Percentiles rank a stretch among this genome's conserved stretches.
Evolutionary conservation across 2,329 filamentous ascomycete genomes (phyloP).

Genomic region (Dothidotthia symphoricarpi): DNA sequence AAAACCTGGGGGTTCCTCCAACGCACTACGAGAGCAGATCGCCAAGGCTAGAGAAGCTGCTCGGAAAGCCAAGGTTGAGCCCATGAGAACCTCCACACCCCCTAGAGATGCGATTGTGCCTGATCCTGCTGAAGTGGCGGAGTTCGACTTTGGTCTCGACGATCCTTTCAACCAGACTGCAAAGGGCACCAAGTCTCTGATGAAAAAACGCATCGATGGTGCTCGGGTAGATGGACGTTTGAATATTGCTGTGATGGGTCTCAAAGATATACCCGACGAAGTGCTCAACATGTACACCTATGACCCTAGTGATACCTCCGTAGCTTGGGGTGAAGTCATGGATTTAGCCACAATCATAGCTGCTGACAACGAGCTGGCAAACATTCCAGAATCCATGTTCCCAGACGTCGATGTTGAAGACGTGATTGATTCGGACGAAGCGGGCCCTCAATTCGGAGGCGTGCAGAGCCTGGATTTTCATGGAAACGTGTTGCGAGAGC

Average conservation of each 20-base stretch:
- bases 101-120: slow-evolving; percentile 35
- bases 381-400: slow-evolving; percentile 71
- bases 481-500: slow-evolving; percentile 69
- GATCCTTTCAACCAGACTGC: slow-evolving; percentile 70
- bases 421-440: slow-evolving; percentile 61
- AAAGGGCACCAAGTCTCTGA: slow-evolving; percentile 63
- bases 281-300: slow-evolving; percentile 89
- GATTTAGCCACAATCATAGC: slow-evolving; percentile 81
- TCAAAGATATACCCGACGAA: slow-evolving; percentile 76
- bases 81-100: slow-evolving; percentile 27
- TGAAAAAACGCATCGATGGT: slow-evolving; percentile 69
- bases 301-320: slow-evolving; percentile 59
- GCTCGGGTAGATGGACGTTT: slow-evolving; percentile 77
- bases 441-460: slow-evolving; percentile 75
- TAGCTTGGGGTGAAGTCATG: slow-evolving; percentile 87
- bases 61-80: slow-evolving; percentile 37
- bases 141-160: slow-evolving; percentile 61
- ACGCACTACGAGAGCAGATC: slow-evolving; percentile 83
- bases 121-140: slow-evolving; percentile 32
- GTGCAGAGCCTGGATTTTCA: slow-evolving; percentile 82
- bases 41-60: slow-evolving; percentile 83
- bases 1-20: slow-evolving; percentile 66
- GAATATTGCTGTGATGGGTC: slow-evolving; percentile 80
- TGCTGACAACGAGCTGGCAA: slow-evolving; percentile 83
- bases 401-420: slow-evolving; percentile 63